A percentile compares a stretch with the other conserved stretches of the same genome.
Conservation (phyloP, 208 protist genomes). For the Acanthamoeba lenticulata region DNA sequence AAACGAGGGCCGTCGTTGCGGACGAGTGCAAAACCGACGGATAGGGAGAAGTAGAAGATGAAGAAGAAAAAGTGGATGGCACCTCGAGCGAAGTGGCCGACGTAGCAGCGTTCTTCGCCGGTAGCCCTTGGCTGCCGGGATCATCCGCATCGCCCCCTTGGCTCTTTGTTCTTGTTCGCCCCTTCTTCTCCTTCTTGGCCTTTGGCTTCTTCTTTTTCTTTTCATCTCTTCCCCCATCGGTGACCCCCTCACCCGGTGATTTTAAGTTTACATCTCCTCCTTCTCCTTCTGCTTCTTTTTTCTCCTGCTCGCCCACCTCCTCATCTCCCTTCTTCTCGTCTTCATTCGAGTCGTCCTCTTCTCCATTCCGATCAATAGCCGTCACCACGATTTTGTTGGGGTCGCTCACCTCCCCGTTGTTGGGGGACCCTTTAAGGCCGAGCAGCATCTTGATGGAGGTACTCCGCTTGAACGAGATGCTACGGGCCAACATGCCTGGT, state of each 20-base stretch:
- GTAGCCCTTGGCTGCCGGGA: not conserved
- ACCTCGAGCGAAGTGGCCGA: too few species aligned
- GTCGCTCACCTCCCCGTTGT: not conserved
- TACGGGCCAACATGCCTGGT: not conserved
- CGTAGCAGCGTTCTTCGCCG: too few species aligned
- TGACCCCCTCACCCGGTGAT: too few species aligned
- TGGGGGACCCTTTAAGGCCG: not conserved
- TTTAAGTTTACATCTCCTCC: too few species aligned
- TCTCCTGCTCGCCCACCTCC: not conserved
- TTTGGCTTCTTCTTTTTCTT: not conserved
- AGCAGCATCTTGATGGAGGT: constrained; percentile 2
- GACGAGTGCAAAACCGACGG: not conserved
- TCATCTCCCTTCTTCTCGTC: not conserved
- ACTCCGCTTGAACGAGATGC: not conserved
- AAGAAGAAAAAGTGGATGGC: not conserved
- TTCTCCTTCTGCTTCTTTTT: not conserved
- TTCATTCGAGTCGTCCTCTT: not conserved
- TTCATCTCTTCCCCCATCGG: too few species aligned
- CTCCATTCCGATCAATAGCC: not conserved
- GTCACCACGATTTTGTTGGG: not conserved
- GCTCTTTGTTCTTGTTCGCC: not conserved
- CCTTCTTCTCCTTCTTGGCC: not conserved
- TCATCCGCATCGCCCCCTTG: not conserved
- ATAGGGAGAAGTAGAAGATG: not conserved
- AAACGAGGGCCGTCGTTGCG: not conserved